These are phyloP conservation scores for Aspergillus vadensis DNA, from an alignment of 2,329 filamentous ascomycete genomes.

Conservation along the genomic window DNA sequence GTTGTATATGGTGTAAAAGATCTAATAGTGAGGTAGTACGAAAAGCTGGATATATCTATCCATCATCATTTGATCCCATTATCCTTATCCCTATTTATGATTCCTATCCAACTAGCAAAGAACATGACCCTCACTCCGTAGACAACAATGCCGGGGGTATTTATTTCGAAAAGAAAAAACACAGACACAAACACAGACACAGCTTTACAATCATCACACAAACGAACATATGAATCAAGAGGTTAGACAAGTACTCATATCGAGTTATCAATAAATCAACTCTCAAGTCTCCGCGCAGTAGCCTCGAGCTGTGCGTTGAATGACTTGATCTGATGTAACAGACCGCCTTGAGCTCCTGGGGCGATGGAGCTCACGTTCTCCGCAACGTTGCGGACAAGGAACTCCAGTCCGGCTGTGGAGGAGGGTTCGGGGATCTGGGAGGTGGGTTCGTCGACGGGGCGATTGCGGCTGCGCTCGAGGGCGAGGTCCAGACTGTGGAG, in stretches of 20 bases:
- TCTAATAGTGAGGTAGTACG: too few species aligned
- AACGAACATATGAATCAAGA: background rate
- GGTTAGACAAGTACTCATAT: background rate
- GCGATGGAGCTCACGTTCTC: conserved; percentile 44
- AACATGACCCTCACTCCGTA: background rate
- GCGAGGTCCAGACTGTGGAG: conserved; percentile 46
- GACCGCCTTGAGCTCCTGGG: conserved; percentile 42
- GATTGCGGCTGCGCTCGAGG: conserved; percentile 41
- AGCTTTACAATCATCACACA: background rate
- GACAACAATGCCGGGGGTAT: conserved; percentile 3
- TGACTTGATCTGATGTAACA: conserved; percentile 42
- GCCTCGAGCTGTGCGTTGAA: conserved; percentile 49
- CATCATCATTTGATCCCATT: background rate
- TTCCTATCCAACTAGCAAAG: background rate
- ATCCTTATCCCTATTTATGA: background rate
- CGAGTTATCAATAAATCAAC: conserved; percentile 12
- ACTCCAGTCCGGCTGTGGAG: conserved; percentile 43
- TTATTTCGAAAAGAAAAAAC: background rate
- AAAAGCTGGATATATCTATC: too few species aligned
- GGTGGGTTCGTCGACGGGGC: conserved; percentile 11
- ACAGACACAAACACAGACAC: background rate
- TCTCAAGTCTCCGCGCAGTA: conserved; percentile 32
- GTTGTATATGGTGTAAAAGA: too few species aligned
- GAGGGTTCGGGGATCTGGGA: conserved; percentile 18
- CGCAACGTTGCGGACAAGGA: conserved; percentile 45